These are phyloP conservation scores for Pichia sp. DNA, from an alignment of 1,139 yeast genomes.

Conservation along the genomic window DNA sequence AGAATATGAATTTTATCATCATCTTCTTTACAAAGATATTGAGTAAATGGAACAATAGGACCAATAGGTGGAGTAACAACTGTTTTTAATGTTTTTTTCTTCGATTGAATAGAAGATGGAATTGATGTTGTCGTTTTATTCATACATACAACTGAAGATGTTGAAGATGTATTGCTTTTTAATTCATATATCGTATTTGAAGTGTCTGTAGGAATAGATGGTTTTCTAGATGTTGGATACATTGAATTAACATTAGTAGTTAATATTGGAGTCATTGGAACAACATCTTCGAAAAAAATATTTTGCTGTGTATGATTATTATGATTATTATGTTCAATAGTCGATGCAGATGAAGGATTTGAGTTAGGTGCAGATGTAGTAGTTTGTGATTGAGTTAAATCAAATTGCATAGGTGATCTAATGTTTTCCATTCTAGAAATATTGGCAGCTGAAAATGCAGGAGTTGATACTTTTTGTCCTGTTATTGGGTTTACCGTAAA, in stretches of 20 bases:
- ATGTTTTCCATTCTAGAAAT: slow-evolving; percentile 11
- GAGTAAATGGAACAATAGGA: slow-evolving; percentile 69
- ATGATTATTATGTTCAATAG: neutral
- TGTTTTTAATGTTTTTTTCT: slow-evolving; percentile 31
- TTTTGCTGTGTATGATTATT: neutral
- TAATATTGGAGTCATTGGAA: neutral
- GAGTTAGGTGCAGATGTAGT: neutral
- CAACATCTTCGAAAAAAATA: too few relatives aligned
- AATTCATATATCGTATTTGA: too few relatives aligned
- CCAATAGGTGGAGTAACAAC: slow-evolving; percentile 49
- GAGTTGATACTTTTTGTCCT: slow-evolving; percentile 1
- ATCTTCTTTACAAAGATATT: slow-evolving; percentile 62
- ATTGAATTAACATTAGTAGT: too few relatives aligned
- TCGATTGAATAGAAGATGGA: slow-evolving; percentile 10
- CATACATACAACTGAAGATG: slow-evolving; percentile 7
- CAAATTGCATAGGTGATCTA: slow-evolving; percentile 6
- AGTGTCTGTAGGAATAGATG: too few relatives aligned
- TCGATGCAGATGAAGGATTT: neutral
- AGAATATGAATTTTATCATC: slow-evolving; percentile 81
- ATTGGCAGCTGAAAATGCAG: slow-evolving; percentile 4
- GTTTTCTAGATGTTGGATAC: too few relatives aligned
- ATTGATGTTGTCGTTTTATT: slow-evolving; percentile 1
- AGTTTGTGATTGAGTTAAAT: neutral
- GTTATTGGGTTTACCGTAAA: slow-evolving; percentile 7
- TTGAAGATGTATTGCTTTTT: slow-evolving; percentile 11